phyloP scores from a whole-genome alignment of 345 rosid species.

The Citropsis articulata region DNA sequence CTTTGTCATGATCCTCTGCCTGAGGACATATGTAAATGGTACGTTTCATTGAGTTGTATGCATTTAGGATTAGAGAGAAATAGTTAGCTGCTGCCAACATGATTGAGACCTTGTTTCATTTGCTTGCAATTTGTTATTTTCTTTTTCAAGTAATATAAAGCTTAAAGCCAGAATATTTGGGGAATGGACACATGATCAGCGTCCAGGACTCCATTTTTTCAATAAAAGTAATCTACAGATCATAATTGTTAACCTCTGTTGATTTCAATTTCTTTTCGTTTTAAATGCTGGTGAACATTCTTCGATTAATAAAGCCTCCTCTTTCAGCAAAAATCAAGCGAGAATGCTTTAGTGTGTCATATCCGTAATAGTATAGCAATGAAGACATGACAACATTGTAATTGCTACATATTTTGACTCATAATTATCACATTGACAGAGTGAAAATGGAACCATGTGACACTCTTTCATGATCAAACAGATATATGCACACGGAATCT shows the following conservation, averaged over 20 bases:
- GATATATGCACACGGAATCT: slow-evolving; percentile 7
- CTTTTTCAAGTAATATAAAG: background rate
- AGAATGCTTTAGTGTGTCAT: background rate
- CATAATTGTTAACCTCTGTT: background rate
- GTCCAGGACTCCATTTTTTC: background rate
- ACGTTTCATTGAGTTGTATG: background rate
- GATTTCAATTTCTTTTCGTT: background rate
- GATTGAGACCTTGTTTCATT: background rate
- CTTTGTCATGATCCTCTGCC: slow-evolving; percentile 15
- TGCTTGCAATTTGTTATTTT: background rate
- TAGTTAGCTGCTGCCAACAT: background rate
- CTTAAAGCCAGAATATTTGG: background rate
- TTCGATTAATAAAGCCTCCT: background rate
- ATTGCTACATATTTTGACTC: background rate
- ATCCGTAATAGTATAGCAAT: background rate
- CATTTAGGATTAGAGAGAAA: background rate
- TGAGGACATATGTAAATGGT: slow-evolving; percentile 5
- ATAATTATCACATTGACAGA: background rate
- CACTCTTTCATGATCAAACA: background rate
- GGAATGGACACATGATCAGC: background rate
- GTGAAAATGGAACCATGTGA: background rate
- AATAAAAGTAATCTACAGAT: background rate
- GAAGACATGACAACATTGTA: background rate
- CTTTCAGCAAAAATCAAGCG: background rate
- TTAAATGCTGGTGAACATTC: background rate